Base-by-base conservation (phyloP, 371 early-diverging fungal genomes). In the Umbelopsis sp. region DNA sequence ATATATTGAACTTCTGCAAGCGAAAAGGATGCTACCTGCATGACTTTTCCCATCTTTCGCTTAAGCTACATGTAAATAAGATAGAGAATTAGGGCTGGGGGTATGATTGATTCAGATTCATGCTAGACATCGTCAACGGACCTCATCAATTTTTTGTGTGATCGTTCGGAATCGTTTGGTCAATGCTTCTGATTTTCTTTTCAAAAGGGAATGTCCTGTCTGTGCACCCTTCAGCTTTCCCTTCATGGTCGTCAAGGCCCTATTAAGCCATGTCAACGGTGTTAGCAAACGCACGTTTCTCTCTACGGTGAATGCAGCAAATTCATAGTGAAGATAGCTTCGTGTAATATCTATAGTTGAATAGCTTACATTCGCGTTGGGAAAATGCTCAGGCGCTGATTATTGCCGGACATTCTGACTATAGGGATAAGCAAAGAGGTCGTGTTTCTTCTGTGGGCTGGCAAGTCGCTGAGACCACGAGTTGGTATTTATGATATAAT, bases 141-240 rank as follows among this genome's bases (percentile, higher is more conserved):
- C 91, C 75, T 97, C 96, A 72, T 96, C 94, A 78, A 99, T 97
- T 80, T 97, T 95, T 71, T 91, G 89, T 37, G 98, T 91, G 70
- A 99, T 97, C 24, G 91, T 91, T 68, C 98, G 85, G 84, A 99
- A 99, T 63, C 98, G 92, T 63, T 94, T 91, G 11, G 99, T 95
- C 63, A 99, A 83, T 0, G 99, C 99, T 82, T 99, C 99, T 69
- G 96, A 93, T 80, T 99, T 99, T 68, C 98, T 88, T 83, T 98
- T 99, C 65, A 99, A 84, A 65, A 99, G 92, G 20, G 94, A 94
- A 80, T 99, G 98, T 32, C 99, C 99, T 9, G 96, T 99, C 76
- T 98, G 95, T 20, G 99, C 99, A 16, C 98, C 99, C 84, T 99
- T 99, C 44, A 99, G 86, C 71, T 96, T 93, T 37, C 87, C 84